phyloP scores from a whole-genome alignment of 2,329 filamentous ascomycete genomes.

The Aspergillus sojae region DNA sequence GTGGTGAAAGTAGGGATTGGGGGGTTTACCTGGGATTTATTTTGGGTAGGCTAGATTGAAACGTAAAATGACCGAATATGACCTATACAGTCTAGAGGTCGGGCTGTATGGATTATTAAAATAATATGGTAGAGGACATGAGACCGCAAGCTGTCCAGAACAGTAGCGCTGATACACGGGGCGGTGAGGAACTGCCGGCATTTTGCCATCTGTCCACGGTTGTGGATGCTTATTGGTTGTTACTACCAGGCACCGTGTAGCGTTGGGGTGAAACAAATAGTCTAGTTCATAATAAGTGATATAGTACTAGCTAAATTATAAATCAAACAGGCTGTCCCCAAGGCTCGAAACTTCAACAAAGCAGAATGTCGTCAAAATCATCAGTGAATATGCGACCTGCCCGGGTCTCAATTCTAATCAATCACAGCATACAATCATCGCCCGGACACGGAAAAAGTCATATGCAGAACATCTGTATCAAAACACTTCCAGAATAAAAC shows the following conservation, averaged over 20 bases:
- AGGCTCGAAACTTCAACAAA: background rate
- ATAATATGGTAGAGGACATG: background rate
- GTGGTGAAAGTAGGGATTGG: background rate
- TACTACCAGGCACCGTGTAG: background rate
- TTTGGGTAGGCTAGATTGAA: background rate
- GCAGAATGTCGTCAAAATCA: conserved; percentile 18
- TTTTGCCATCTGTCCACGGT: background rate
- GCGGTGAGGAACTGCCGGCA: conserved; percentile 22
- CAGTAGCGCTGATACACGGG: conserved; percentile 4
- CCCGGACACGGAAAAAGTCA: conserved; percentile 11
- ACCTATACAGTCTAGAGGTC: background rate
- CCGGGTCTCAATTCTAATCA: conserved; percentile 1
- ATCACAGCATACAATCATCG: conserved; percentile 15
- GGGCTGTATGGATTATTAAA: background rate
- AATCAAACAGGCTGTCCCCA: background rate
- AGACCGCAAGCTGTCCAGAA: conserved; percentile 30
- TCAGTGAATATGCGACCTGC: conserved; percentile 16
- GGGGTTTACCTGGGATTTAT: background rate
- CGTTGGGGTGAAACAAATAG: background rate
- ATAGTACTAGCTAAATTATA: background rate
- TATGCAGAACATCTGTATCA: conserved; percentile 13
- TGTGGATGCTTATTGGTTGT: background rate
- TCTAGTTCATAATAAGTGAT: background rate
- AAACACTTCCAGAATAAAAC: conserved; percentile 17
- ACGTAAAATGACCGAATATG: too few relatives aligned